phyloP scores from a whole-genome alignment of 257 asterid genomes.

The Handroanthus guayacan region DNA sequence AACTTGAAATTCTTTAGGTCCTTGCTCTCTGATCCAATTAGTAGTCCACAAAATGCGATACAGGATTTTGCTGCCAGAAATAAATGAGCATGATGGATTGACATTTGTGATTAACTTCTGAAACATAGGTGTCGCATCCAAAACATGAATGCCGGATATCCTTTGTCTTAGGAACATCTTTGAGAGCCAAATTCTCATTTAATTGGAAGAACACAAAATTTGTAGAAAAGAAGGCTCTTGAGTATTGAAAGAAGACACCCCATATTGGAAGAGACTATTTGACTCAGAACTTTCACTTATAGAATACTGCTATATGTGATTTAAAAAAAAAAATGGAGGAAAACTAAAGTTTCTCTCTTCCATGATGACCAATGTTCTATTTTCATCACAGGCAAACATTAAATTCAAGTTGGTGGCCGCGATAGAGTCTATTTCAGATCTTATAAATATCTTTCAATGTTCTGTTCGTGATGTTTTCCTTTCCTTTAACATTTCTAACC shows the following conservation, averaged over 20 bases:
- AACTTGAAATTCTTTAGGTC: conserved; percentile 21
- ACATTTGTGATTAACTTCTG: conserved; percentile 27
- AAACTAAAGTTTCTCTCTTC: not conserved
- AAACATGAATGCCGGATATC: not conserved
- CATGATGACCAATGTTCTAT: conserved; percentile 18
- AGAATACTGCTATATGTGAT: not conserved
- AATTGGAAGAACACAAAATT: not conserved
- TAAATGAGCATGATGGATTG: conserved; percentile 5
- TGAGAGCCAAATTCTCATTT: conserved; percentile 15
- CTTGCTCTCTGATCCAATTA: conserved; percentile 15
- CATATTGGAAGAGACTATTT: not conserved
- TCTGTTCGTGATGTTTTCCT: not conserved
- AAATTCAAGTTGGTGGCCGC: not conserved
- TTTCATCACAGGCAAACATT: conserved; percentile 5
- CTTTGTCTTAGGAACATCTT: conserved; percentile 2
- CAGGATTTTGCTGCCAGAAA: conserved; percentile 4
- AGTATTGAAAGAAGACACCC: conserved; percentile 17
- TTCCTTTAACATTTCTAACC: conserved; percentile 23
- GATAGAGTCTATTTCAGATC: conserved; percentile 1
- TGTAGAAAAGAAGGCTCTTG: not conserved
- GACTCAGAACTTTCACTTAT: conserved; percentile 1
- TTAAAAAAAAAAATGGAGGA: not conserved
- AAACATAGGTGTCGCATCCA: conserved; percentile 20
- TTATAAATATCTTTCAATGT: conserved; percentile 5
- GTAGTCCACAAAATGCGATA: not conserved